phyloP scores from a whole-genome alignment of 2,329 filamentous ascomycete species.

The Corynespora cassiicola region DNA sequence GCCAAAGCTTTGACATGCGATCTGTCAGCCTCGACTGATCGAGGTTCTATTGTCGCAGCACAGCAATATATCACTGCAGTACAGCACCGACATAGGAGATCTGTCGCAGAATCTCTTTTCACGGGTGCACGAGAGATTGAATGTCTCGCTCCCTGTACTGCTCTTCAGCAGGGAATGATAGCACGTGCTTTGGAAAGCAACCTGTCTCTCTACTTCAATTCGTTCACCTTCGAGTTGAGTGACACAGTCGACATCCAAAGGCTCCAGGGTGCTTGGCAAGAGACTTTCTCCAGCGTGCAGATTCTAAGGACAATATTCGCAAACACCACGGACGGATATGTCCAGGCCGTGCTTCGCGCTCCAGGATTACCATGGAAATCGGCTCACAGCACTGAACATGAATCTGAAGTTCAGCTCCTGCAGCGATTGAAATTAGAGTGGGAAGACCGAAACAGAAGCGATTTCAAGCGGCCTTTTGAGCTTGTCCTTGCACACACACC shows the following conservation, averaged over 20 bases:
- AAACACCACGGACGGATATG: constrained; percentile 74
- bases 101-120: constrained; percentile 60
- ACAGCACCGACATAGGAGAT: constrained; percentile 64
- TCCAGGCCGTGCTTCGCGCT: constrained; percentile 71
- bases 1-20: constrained; percentile 36
- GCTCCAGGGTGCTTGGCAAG: constrained; percentile 65
- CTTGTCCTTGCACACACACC: constrained; percentile 51
- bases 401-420: constrained; percentile 43
- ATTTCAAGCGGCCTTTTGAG: constrained; percentile 61
- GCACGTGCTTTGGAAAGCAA: constrained; percentile 68
- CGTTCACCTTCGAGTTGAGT: constrained; percentile 68
- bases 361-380: constrained; percentile 54
- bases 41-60: constrained; percentile 53
- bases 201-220: constrained; percentile 75
- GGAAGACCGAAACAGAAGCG: constrained; percentile 59
- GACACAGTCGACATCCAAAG: constrained; percentile 51
- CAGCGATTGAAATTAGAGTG: constrained; percentile 55
- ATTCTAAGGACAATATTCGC: constrained; percentile 78
- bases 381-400: constrained; percentile 7
- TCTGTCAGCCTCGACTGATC: constrained; percentile 4
- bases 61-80: constrained; percentile 70
- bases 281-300: constrained; percentile 59
- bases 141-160: constrained; percentile 80
- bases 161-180: constrained; percentile 86
- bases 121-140: constrained; percentile 66